These are phyloP conservation scores for Nemania sp. DNA, from an alignment of 2,329 filamentous ascomycete genomes.

Conservation along the genomic window DNA sequence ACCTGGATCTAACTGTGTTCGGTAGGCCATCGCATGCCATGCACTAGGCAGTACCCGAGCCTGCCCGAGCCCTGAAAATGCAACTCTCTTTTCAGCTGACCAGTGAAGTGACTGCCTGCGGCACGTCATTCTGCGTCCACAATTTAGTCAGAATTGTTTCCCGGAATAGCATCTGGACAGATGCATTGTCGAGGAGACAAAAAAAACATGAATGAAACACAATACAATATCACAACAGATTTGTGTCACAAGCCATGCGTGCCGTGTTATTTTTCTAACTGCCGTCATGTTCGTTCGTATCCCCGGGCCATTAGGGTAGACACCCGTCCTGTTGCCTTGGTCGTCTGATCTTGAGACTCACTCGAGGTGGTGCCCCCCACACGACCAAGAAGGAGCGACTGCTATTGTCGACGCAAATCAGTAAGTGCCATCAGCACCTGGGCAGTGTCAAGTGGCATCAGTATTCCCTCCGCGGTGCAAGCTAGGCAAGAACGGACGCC, in stretches of 20 bases:
- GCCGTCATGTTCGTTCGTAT: neutral
- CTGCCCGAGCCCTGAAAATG: slow-evolving; percentile 1
- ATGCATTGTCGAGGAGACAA: no score
- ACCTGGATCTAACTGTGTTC: no score
- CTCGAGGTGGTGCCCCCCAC: no score
- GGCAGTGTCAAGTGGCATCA: neutral
- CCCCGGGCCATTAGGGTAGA: neutral
- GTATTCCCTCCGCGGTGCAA: neutral
- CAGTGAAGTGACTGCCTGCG: neutral
- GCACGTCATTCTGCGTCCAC: slow-evolving; percentile 8
- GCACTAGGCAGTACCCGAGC: neutral
- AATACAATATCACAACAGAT: slow-evolving; percentile 3
- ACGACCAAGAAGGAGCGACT: no score
- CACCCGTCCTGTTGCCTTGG: neutral
- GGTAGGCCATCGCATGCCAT: neutral
- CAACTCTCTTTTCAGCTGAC: slow-evolving; percentile 16
- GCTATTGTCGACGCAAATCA: no score
- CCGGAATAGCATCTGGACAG: neutral
- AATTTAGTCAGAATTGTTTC: neutral
- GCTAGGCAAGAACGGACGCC: slow-evolving; percentile 1
- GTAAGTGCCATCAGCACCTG: no score
- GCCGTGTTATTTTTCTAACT: neutral
- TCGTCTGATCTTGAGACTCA: slow-evolving; percentile 14
- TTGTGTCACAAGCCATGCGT: slow-evolving; percentile 8
- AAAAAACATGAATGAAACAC: no score